These are phyloP conservation scores for Colletotrichum sp. DNA, from an alignment of 2,329 filamentous ascomycete genomes.

Conservation along the genomic window DNA sequence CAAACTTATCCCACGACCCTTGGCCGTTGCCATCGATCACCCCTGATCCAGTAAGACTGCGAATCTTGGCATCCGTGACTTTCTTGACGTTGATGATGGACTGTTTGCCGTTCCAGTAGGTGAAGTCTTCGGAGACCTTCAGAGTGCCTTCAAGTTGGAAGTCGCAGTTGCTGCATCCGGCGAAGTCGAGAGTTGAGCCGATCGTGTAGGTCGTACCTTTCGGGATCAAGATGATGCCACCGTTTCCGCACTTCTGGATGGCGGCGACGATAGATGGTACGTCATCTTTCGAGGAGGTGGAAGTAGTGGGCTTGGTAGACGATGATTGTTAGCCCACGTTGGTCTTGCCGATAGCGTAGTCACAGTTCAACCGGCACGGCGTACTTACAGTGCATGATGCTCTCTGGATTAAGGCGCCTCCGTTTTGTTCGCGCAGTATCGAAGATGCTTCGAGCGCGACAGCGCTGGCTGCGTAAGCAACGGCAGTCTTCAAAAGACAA, in stretches of 20 bases:
- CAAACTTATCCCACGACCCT: conserved; percentile 44
- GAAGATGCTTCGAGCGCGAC: neutral
- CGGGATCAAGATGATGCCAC: conserved; percentile 49
- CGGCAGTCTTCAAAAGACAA: neutral
- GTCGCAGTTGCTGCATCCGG: conserved; percentile 46
- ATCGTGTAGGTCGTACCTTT: conserved; percentile 44
- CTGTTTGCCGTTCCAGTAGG: conserved; percentile 45
- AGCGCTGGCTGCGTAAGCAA: neutral
- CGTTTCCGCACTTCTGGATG: conserved; percentile 36
- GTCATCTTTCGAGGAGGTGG: conserved; percentile 37
- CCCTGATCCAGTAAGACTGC: conserved; percentile 42
- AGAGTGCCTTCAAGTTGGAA: conserved; percentile 50
- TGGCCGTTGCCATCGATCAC: conserved; percentile 54
- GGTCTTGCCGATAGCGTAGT: neutral
- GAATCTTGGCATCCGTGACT: conserved; percentile 41
- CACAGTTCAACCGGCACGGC: neutral
- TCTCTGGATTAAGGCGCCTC: neutral
- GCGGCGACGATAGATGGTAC: conserved; percentile 47
- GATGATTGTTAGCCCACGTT: neutral
- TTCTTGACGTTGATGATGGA: conserved; percentile 43
- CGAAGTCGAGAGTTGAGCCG: conserved; percentile 45
- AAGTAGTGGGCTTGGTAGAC: neutral
- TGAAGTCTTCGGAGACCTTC: conserved; percentile 40
- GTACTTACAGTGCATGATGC: neutral
- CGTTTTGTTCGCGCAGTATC: neutral